A percentile compares a stretch with the other conserved stretches of the same genome.
phyloP scores from a whole-genome alignment of 1,284 basidiomycete genomes.

The Ustilago shanxiensis region DNA sequence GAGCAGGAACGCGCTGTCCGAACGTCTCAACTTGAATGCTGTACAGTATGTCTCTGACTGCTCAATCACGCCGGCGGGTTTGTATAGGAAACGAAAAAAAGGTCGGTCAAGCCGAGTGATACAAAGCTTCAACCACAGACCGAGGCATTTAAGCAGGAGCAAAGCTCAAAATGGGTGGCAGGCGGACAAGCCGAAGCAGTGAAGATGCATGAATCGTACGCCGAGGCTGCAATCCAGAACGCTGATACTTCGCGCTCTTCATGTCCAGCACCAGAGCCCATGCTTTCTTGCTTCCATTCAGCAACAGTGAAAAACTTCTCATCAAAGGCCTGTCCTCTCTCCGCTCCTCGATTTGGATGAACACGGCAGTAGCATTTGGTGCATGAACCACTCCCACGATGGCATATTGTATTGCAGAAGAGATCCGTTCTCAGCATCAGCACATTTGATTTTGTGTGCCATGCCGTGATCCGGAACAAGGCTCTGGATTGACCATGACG shows the following conservation, averaged over 20 bases:
- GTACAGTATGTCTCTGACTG: background rate
- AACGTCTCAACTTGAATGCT: background rate
- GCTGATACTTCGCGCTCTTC: background rate
- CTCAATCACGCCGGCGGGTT: background rate
- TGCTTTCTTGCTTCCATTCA: background rate
- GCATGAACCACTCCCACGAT: too few relatives aligned
- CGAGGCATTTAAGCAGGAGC: background rate
- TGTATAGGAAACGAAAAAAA: background rate
- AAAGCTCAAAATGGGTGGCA: too few relatives aligned
- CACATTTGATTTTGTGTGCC: too few relatives aligned
- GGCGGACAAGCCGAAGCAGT: background rate
- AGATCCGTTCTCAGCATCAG: too few relatives aligned
- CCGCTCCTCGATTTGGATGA: too few relatives aligned
- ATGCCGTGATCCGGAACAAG: too few relatives aligned
- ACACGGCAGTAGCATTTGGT: background rate
- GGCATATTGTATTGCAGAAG: too few relatives aligned
- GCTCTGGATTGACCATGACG: background rate
- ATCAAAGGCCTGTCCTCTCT: background rate
- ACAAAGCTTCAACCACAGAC: too few relatives aligned
- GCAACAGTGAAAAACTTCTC: background rate
- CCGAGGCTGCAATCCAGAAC: slow-evolving; percentile 6
- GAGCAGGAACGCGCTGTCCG: background rate
- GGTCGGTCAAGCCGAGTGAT: background rate
- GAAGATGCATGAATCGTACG: slow-evolving; percentile 16
- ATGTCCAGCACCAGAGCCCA: background rate